A percentile compares a stretch with the other conserved stretches of the same genome.
phyloP scores from a whole-genome alignment of 768 basidiomycete genomes.

The Tylopilus cervinicoccineus region DNA sequence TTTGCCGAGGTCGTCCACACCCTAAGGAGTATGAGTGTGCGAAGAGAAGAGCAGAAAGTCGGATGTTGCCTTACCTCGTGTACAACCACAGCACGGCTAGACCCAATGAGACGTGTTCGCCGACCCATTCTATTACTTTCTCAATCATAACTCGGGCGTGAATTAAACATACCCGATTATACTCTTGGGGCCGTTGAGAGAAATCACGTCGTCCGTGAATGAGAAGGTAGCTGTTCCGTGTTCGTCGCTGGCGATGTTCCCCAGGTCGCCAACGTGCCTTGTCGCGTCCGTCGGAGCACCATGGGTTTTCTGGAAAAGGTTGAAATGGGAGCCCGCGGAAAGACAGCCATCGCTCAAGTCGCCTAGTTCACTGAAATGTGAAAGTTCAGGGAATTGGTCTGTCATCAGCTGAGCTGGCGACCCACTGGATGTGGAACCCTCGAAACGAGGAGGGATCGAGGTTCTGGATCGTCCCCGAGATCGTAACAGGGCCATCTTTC shows the following conservation, averaged over 20 bases:
- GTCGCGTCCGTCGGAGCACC: slow-evolving; percentile 52
- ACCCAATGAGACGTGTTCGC: slow-evolving; percentile 5
- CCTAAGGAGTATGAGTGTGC: slow-evolving; percentile 35
- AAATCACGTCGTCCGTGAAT: slow-evolving; percentile 56
- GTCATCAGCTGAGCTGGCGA: slow-evolving; percentile 4
- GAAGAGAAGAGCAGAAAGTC: slow-evolving; percentile 4
- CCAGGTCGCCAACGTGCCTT: slow-evolving; percentile 74
- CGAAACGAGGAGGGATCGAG: slow-evolving; percentile 55
- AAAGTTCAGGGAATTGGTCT: slow-evolving; percentile 13
- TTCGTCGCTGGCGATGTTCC: slow-evolving; percentile 64
- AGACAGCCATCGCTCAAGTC: slow-evolving; percentile 63
- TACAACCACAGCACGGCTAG: slow-evolving; percentile 67
- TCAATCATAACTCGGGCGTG: not conserved
- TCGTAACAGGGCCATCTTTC: slow-evolving; percentile 47
- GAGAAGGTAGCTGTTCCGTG: slow-evolving; percentile 54
- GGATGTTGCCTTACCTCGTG: slow-evolving; percentile 48
- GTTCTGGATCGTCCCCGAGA: slow-evolving; percentile 59
- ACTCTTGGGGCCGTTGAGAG: slow-evolving; percentile 62
- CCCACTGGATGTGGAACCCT: slow-evolving; percentile 83
- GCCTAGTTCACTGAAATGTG: slow-evolving; percentile 38
- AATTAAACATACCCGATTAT: slow-evolving; percentile 58
- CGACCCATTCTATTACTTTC: not conserved
- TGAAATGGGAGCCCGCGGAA: slow-evolving; percentile 75
- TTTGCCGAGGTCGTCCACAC: slow-evolving; percentile 75
- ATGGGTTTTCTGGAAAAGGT: slow-evolving; percentile 62